Conservation (phyloP, 805 yeast genomes). For the Metschnikowia henanensis region DNA sequence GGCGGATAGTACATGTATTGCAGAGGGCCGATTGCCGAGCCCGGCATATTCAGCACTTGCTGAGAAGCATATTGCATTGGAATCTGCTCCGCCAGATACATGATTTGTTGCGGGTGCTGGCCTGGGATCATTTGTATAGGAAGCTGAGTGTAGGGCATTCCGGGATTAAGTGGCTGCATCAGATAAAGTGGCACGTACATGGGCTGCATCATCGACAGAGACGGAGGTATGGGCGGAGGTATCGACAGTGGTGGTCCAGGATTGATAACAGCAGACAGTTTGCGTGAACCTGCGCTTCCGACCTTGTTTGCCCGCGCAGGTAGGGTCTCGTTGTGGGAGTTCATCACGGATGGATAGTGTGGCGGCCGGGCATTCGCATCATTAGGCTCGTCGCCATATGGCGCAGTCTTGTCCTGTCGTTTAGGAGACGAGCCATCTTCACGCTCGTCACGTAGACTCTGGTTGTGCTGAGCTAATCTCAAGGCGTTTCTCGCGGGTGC, state of each 20-base stretch:
- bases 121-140: conserved; percentile 10
- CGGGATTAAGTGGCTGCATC: conserved; percentile 3
- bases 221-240: conserved; percentile 2
- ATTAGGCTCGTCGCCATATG: not conserved
- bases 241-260: not conserved
- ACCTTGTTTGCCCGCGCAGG: not conserved
- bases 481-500: conserved; percentile 50
- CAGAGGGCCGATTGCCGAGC: not conserved
- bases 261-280: not conserved
- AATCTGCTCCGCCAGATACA: conserved; percentile 6
- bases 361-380: not conserved
- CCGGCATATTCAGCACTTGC: not conserved
- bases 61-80: not conserved
- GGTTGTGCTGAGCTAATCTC: conserved; percentile 49
- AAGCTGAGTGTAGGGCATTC: conserved; percentile 7
- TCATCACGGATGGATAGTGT: conserved; percentile 1
- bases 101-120: conserved; percentile 4
- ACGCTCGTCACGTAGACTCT: conserved; percentile 28
- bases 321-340: not conserved
- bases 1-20: conserved; percentile 6
- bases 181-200: conserved; percentile 8
- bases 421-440: conserved; percentile 1
- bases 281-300: not conserved
- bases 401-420: not conserved
- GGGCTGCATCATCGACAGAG: conserved; percentile 2